Base-by-base conservation (phyloP, 345 rosid genomes). In the Boechera stricta region DNA sequence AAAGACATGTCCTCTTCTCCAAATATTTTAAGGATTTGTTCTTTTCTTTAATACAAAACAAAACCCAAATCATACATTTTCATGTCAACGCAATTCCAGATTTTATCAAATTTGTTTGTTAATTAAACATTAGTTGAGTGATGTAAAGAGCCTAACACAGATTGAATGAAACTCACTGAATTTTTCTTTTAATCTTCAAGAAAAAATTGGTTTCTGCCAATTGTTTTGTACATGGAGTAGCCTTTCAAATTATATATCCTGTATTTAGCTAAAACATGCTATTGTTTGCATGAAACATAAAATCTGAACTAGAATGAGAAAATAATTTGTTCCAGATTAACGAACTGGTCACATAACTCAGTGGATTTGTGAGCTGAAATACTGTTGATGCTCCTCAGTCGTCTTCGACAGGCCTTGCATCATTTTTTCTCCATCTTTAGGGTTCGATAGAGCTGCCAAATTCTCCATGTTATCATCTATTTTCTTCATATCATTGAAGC, bases 391-490 rank as follows among this genome's bases (percentile, higher is more conserved):
- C 72, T 87, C 87, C 67, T 72, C 82, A 52, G 77, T 72, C 12
- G 79, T 78, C 52, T 79, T 74, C 74, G 9, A 2, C 10, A 48
- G 53, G 53, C 10, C 26, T 49, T 75, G 69, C 81, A 73, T 81
- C 77, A 87, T 45, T 72, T 85, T 84, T 53, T 75, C 88, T 36
- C 66, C 85, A 32, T 77, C 82, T 78, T 78, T 84, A 64, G 44
- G 31, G 18, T 75, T 82, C 41, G 28, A 66, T 76, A 79, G 39
- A 2, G 61, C 80, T 15, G 21, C 76, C 53, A 76, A 51, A 48
- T 85, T 81, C 62, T 71, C 76, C 76, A 71, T 45, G 18, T 53
- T 64, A 47, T 6, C 53, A 38, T 71, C 72, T 63, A 16, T 33
- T 33, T 16, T 70, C 35, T 51, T 59, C 68, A 44, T 2, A 65